Base-by-base conservation (phyloP, 768 basidiomycete genomes). In the Hericium rajendrae region DNA sequence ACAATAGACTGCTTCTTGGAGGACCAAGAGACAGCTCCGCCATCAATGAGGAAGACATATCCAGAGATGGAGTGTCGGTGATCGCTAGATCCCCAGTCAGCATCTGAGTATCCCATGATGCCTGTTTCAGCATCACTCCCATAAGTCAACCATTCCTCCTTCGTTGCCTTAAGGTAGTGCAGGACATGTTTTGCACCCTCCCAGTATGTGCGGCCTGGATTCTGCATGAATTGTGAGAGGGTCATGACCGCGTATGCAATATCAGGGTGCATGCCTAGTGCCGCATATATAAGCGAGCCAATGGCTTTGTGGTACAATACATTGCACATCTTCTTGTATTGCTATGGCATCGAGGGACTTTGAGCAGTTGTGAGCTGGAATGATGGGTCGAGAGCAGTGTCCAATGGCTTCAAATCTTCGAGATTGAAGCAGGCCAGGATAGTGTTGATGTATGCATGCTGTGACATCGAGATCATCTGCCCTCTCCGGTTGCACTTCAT, bases 31-130 rank as follows among this genome's bases (percentile, higher is more conserved):
- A 76, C 65, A 0, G 70, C 57, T 1, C 63, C 66, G 1, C 66
- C 65, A 4, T 61, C 64, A 38, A 71, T 48, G 38, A 69, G 68
- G 58, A 73, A 74, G 11, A 66, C 62, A 58, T 72, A 76, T 2
- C 73, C 74, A 1, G 72, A 68, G 10, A 70, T 68, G 9, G 72
- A 71, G 9, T 62, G 54, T 11, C 71, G 58, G 55, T 71, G 60
- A 9, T 59, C 58, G 2, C 56, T 60, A 28, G 68, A 63, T 13
- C 60, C 59, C 0, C 66, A 73, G 67, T 69, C 73, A 52, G 74
- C 73, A n/a, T 40, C 39, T 5, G 39, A 0, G 73, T 64, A 63
- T 75, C 70, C 0, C 64, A 56, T 41, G 65, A 65, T 0, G 56
- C 63, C 13, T 24, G 24, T 24, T 51, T 54, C 50, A 62, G 64